Percentiles rank a stretch among this genome's conserved stretches.
phyloP scores from a whole-genome alignment of 805 yeast species.

The Blastobotrys peoriensis region DNA sequence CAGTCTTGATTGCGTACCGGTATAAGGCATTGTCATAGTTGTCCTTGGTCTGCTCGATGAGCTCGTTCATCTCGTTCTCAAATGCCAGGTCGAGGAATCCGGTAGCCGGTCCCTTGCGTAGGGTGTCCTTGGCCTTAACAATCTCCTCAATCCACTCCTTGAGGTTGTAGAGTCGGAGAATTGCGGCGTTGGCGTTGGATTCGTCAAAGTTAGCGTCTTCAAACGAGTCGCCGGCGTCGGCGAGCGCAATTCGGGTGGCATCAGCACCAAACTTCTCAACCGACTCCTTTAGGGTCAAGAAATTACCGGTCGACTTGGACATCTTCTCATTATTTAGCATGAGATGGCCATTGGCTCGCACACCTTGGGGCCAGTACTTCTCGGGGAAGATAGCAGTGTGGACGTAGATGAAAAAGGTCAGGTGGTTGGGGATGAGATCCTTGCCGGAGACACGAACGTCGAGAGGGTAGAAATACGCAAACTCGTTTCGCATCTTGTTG shows the following conservation, averaged over 20 bases:
- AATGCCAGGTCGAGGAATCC: conserved; percentile 82
- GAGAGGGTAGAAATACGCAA: conserved; percentile 93
- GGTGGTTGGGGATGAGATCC: conserved; percentile 94
- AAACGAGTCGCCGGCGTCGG: conserved; percentile 96
- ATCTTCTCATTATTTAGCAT: conserved; percentile 93
- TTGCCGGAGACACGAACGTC: conserved; percentile 92
- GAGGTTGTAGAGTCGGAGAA: conserved; percentile 82
- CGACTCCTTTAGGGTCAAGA: conserved; percentile 81
- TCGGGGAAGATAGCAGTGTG: conserved; percentile 92
- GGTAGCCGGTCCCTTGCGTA: conserved; percentile 50
- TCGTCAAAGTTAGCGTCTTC: conserved; percentile 99
- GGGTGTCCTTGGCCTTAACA: conserved; percentile 42
- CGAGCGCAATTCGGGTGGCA: conserved; percentile 93
- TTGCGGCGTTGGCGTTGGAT: conserved; percentile 93
- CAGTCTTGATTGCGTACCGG: conserved; percentile 84
- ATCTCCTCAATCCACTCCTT: conserved; percentile 94
- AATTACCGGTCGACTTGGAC: conserved; percentile 98
- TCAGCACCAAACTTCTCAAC: conserved; percentile 93
- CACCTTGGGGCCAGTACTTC: conserved; percentile 87
- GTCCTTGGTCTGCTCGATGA: conserved; percentile 67
- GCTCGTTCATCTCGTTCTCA: conserved; percentile 84
- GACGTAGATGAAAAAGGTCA: conserved; percentile 89
- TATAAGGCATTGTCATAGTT: conserved; percentile 69
- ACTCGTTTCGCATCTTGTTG: conserved; percentile 78
- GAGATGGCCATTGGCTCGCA: conserved; percentile 93